Evolutionary conservation across 225 moss, liverwort and hornwort genomes (phyloP), one percentile per base, ranked within the genome.

Genomic region (Sphagnum tenellum): DNA sequence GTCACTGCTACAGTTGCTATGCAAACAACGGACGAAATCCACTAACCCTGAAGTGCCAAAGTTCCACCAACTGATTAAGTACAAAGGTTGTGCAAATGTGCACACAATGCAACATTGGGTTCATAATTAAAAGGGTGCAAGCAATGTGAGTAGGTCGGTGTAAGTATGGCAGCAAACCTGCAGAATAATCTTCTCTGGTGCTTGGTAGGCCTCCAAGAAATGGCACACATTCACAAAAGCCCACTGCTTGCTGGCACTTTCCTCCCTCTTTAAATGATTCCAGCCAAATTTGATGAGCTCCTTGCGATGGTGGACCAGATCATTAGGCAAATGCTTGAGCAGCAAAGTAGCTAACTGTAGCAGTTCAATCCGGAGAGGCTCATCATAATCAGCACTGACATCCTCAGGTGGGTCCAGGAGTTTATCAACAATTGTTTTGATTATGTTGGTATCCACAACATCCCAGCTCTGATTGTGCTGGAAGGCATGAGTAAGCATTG

Each of bases 191-290:
- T 99, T 99, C 77, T 99, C 98, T 29, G 98, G 98, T 45, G 98
- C 98, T 88, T 99, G 98, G 64, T 99, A 99, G 46, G 98, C 98
- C 73, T 99, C 98, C 78, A 99, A 63, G 73, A 99, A 99, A 69
- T 99, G 98, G 71, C 98, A 99, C 50, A 99, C 98, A 71, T 99
- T 99, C 44, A 99, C 98, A 77, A 99, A 99, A 14, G 98, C 98
- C 98, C 98, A 99, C 67, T 99, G 98, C 75, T 99, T 99, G 76
- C 98, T 99, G 56, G 98, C 93, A 86, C 98, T 93, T 77, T 99
- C 98, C 72, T 99, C 98, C 54, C 98, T 89, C 80, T 98, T 98
- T 71, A 98, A 73, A 86, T 98, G 98, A 74, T 98, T 98, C 98
- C 98, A 98, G 62, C 98, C 98, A 72, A 98, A 98, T 66, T 98